These are phyloP conservation scores for Suillus subaureus DNA, from an alignment of 768 basidiomycete genomes.

Conservation along the genomic window DNA sequence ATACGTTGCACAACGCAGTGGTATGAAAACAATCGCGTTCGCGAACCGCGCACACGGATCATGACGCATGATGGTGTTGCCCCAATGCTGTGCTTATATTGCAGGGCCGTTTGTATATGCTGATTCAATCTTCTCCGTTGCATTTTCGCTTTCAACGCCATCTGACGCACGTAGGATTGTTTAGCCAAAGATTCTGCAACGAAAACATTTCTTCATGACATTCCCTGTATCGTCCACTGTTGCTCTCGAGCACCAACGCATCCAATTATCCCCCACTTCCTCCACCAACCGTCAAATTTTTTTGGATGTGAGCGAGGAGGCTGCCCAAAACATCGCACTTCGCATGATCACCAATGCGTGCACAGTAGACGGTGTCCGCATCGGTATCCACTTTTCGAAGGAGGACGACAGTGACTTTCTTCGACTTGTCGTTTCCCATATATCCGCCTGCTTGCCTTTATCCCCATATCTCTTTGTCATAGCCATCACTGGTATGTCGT, in stretches of 20 bases:
- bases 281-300: conserved; percentile 43
- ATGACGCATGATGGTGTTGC: background rate
- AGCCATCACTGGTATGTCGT: conserved; percentile 45
- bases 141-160: background rate
- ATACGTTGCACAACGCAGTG: background rate
- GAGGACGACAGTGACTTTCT: conserved; percentile 59
- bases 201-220: background rate
- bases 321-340: conserved; percentile 57
- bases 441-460: conserved; percentile 44
- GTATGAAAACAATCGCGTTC: background rate
- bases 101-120: background rate
- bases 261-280: conserved; percentile 11
- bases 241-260: background rate
- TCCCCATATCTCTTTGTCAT: conserved; percentile 56
- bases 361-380: conserved; percentile 51
- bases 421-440: conserved; percentile 50
- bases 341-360: conserved; percentile 53
- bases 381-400: conserved; percentile 65
- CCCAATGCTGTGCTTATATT: background rate
- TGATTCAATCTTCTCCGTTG: background rate
- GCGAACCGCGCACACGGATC: background rate
- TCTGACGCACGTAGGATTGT: too few relatives aligned
- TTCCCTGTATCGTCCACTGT: conserved; percentile 31
- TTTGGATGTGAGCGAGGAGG: conserved; percentile 61
- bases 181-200: background rate